Conservation (phyloP, 345 rosid genomes). For the Triadica sebifera region DNA sequence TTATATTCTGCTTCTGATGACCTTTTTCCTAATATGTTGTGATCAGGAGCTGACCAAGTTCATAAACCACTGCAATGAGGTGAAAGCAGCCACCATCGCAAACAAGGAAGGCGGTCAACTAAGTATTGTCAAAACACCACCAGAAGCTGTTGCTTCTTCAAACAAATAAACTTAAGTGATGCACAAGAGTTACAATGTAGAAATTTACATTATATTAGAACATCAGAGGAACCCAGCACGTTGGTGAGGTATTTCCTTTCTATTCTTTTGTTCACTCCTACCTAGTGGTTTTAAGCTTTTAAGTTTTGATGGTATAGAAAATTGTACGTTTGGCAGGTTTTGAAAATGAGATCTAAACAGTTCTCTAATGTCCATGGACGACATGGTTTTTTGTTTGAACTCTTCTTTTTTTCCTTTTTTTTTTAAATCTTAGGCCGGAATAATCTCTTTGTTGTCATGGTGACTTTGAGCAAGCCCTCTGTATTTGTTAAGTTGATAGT, state of each 20-base stretch:
- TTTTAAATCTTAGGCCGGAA: background rate
- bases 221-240: background rate
- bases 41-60: slow-evolving; percentile 75
- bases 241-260: background rate
- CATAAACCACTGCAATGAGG: slow-evolving; percentile 84
- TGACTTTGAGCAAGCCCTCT: background rate
- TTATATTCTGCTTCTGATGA: background rate
- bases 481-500: background rate
- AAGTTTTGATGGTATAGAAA: slow-evolving; percentile 3
- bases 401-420: background rate
- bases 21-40: background rate
- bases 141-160: slow-evolving; percentile 35
- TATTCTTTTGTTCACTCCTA: background rate
- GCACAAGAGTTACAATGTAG: background rate
- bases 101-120: slow-evolving; percentile 80
- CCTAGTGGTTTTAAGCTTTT: background rate
- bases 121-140: slow-evolving; percentile 48
- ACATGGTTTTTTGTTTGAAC: background rate
- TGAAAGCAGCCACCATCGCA: slow-evolving; percentile 75
- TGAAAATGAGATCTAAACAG: background rate
- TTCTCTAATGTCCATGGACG: background rate
- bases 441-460: background rate
- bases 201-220: background rate
- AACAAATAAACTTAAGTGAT: slow-evolving; percentile 29
- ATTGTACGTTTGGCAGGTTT: background rate